phyloP scores from a whole-genome alignment of 164 flowering plant species.

The Vitis rupestris region DNA sequence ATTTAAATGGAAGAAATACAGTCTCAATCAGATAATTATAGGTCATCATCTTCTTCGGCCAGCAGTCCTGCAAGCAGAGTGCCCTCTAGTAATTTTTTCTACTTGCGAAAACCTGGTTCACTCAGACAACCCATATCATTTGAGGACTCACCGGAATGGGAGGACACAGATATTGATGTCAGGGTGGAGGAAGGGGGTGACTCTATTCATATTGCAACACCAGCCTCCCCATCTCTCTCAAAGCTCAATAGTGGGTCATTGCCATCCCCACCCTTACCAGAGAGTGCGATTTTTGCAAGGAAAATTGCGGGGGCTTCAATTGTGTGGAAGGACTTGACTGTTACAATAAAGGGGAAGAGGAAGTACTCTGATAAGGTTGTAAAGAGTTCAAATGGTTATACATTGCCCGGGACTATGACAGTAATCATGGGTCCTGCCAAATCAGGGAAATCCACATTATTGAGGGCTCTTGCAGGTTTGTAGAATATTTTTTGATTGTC shows the following conservation, averaged over 20 bases:
- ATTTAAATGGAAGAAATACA: constrained; percentile 89
- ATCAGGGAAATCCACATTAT: constrained; percentile 89
- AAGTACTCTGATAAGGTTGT: constrained; percentile 86
- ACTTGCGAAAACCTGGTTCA: constrained; percentile 83
- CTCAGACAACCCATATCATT: constrained; percentile 86
- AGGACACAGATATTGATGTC: constrained; percentile 79
- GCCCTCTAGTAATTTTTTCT: constrained; percentile 84
- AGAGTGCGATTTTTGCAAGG: constrained; percentile 48
- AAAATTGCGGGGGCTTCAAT: constrained; percentile 81
- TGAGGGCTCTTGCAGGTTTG: constrained; percentile 89
- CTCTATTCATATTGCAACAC: constrained; percentile 57
- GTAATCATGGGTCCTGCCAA: constrained; percentile 99
- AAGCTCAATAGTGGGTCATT: constrained; percentile 83
- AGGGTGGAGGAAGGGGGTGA: constrained; percentile 74
- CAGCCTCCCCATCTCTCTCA: constrained; percentile 79
- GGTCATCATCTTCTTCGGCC: constrained; percentile 94
- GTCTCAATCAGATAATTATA: constrained; percentile 84
- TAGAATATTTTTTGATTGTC: background rate
- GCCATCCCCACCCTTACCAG: constrained; percentile 73
- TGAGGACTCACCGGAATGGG: constrained; percentile 99
- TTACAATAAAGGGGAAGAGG: constrained; percentile 85
- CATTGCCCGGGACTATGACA: constrained; percentile 93
- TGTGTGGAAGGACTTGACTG: constrained; percentile 97
- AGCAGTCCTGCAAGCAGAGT: constrained; percentile 90
- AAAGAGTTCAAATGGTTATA: constrained; percentile 94